Evolutionary conservation across 345 rosid genomes (phyloP), one percentile per base, ranked within the genome.

Genomic region (Corymbia maculata): DNA sequence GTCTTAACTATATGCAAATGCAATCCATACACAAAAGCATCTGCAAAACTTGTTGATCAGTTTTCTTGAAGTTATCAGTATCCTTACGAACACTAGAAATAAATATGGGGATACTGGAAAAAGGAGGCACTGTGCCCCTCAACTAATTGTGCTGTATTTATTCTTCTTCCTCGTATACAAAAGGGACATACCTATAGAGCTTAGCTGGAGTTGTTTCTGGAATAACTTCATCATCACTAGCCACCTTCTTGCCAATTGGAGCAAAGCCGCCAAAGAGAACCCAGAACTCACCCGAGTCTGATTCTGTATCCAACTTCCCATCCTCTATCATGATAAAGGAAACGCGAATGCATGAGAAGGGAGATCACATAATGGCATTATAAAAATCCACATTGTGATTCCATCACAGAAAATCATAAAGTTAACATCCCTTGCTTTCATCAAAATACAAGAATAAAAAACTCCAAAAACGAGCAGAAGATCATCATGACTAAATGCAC

Each of bases 221-320:
- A 82, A 94, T 90, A 88, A 91, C 88, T 85, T 98, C 99, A 92
- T 98, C 99, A 82, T 98, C 99, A 87, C 91, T 90, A 85, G 90
- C 88, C 89, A 94, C 95, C 90, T 98, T 98, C 93, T 95, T 96
- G 75, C 97, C 97, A 66, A 98, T 95, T 86, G 99, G 99, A 88
- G 99, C 99, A 92, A 97, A 97, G 68, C 99, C 99, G 87, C 99
- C 99, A 91, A 96, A 92, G 80, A 97, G 98, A 90, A 96, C 99
- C 99, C 99, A 96, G 87, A 97, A 97, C 88, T 94, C 99, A 68
- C 99, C 99, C 0, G 99, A 97, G 87, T 97, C 99, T 90, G 99
- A 97, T 92, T 97, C 99, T 51, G 99, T 97, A 90, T 97, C 99
- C 88, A 97, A 91, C 89, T 95, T 96, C 57, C 99, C 99, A 92